phyloP scores from a whole-genome alignment of 169 alveolate genomes.

The Eimeria necatrix region DNA sequence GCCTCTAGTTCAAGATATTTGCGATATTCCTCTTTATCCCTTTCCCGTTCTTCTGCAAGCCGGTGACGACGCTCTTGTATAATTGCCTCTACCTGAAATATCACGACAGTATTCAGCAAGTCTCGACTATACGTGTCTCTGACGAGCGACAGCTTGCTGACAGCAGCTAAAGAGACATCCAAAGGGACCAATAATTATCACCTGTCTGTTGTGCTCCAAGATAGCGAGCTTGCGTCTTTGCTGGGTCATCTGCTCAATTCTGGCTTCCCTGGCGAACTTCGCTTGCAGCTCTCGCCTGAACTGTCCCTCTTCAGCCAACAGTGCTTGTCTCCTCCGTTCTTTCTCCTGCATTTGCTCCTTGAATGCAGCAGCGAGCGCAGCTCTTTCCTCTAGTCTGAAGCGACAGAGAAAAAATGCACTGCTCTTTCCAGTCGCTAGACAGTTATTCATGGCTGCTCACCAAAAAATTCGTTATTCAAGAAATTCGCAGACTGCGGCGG shows the following conservation, averaged over 20 bases:
- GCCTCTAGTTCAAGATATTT: constrained; percentile 82
- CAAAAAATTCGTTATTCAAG: too few relatives aligned
- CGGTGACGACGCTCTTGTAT: constrained; percentile 88
- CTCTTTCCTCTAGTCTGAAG: constrained; percentile 69
- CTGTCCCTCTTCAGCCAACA: constrained; percentile 88
- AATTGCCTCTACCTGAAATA: constrained; percentile 85
- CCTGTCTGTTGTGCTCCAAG: constrained; percentile 91
- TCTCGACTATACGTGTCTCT: neutral
- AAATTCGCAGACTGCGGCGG: neutral
- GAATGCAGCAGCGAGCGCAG: constrained; percentile 68
- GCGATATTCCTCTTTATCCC: constrained; percentile 85
- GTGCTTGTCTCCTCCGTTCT: constrained; percentile 85
- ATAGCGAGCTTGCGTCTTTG: constrained; percentile 89
- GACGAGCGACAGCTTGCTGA: neutral
- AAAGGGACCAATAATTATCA: neutral
- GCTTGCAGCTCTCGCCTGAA: constrained; percentile 88
- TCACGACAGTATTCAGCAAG: neutral
- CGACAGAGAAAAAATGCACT: neutral
- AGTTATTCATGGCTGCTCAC: too few relatives aligned
- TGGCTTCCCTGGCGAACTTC: constrained; percentile 91
- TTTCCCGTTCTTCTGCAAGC: constrained; percentile 86
- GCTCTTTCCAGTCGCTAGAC: too few relatives aligned
- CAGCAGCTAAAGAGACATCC: neutral
- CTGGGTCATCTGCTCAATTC: constrained; percentile 89
- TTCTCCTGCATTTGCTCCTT: constrained; percentile 85